Evolutionary conservation across 2,329 filamentous ascomycete genomes (phyloP).

Genomic region (Colletotrichum sp.): DNA sequence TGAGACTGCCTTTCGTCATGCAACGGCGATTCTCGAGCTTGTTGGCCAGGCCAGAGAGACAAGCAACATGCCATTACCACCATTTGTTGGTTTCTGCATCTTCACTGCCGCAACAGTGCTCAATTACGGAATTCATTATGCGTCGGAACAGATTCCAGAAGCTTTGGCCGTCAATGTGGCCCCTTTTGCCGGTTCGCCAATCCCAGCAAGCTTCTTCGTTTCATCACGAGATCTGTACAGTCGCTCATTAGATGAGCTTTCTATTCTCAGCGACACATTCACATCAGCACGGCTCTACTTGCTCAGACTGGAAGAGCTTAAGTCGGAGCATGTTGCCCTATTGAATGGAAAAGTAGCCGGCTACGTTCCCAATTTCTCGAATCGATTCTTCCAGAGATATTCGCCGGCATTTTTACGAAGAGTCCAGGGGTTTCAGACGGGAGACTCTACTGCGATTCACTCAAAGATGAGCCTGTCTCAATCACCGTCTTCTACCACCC

Average conservation of each 20-base stretch:
- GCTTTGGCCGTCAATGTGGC: neutral
- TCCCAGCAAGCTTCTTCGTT: neutral
- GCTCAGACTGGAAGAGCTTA: neutral
- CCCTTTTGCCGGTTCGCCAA: constrained; percentile 2
- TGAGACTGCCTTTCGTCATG: neutral
- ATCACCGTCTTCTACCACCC: neutral
- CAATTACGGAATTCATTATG: neutral
- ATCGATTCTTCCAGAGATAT: constrained; percentile 7
- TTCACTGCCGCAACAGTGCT: constrained; percentile 9
- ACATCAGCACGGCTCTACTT: neutral
- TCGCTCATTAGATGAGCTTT: neutral
- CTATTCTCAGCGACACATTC: neutral
- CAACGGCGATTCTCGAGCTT: constrained; percentile 4
- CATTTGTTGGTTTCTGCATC: constrained; percentile 5
- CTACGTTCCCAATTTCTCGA: neutral
- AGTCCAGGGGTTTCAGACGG: neutral
- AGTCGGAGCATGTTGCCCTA: neutral
- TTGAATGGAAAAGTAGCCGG: neutral
- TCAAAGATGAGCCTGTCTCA: neutral
- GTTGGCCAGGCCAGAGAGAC: neutral
- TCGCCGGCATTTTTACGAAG: neutral
- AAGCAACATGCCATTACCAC: neutral
- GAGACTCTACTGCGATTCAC: neutral
- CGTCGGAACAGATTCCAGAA: neutral
- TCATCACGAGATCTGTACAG: neutral